Evolutionary conservation across 768 basidiomycete species (phyloP).

Genomic region (Udeniomyces megalosporus): DNA sequence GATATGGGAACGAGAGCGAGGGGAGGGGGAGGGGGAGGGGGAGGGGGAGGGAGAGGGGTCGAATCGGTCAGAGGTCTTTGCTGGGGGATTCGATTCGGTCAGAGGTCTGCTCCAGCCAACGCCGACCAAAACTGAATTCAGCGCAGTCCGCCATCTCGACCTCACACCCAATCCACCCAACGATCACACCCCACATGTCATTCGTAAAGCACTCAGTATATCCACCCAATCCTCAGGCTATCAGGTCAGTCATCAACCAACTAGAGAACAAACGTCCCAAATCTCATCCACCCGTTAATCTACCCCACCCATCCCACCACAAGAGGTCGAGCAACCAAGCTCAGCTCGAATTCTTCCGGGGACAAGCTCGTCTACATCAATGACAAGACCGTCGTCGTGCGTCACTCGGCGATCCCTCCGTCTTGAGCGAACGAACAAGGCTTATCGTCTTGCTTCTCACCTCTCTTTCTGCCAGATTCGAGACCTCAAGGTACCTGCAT

Average conservation of each 20-base stretch:
- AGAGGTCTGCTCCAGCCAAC: no score
- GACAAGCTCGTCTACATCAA: conserved; percentile 69
- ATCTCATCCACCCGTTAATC: no score
- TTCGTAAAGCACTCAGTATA: background rate
- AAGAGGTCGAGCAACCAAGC: conserved; percentile 41
- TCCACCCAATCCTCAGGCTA: conserved; percentile 3
- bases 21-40: no score
- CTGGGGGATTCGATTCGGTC: no score
- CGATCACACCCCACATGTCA: background rate
- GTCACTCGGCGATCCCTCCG: conserved; percentile 27
- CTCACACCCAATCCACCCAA: background rate
- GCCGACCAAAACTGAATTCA: no score
- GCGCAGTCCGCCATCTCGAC: background rate
- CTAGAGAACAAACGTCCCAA: no score
- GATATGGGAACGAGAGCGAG: no score
- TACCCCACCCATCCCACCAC: no score
- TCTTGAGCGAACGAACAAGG: no score
- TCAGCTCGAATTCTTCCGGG: conserved; percentile 48
- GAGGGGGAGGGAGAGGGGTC: no score
- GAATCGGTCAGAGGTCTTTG: no score
- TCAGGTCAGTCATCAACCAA: background rate
- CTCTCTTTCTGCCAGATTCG: conserved; percentile 8
- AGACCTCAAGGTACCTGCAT: conserved; percentile 52
- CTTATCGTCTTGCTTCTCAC: background rate
- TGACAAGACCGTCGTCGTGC: conserved; percentile 66